phyloP scores from a whole-genome alignment of 192 early-diverging fungal genomes.

The Lunasporangiospora selenospora region DNA sequence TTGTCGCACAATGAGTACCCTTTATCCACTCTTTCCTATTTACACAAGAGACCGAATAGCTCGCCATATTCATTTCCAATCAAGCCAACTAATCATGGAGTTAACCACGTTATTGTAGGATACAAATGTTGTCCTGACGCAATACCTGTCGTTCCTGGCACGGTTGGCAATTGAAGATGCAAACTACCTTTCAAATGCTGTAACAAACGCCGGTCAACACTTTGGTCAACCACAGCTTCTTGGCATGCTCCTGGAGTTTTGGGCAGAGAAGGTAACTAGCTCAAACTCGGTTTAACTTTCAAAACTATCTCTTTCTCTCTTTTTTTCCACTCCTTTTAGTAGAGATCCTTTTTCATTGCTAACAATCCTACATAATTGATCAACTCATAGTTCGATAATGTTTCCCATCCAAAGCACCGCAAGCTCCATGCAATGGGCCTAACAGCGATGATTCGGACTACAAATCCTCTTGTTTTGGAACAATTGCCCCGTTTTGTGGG shows the following conservation, averaged over 20 bases:
- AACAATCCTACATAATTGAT: neutral
- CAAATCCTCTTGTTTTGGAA: slow-evolving; percentile 52
- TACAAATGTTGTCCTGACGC: slow-evolving; percentile 63
- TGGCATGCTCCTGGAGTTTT: slow-evolving; percentile 57
- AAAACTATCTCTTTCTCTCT: neutral
- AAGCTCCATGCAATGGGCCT: slow-evolving; percentile 72
- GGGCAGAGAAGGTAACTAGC: slow-evolving; percentile 77
- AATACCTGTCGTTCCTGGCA: slow-evolving; percentile 67
- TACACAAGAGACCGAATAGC: neutral
- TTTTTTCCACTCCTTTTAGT: neutral
- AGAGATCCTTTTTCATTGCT: neutral
- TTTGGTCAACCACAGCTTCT: slow-evolving; percentile 55
- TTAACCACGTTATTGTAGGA: slow-evolving; percentile 34
- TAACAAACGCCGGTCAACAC: slow-evolving; percentile 53
- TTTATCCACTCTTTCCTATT: neutral
- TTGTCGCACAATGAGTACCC: neutral
- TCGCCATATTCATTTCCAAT: neutral
- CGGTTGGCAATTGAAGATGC: slow-evolving; percentile 67
- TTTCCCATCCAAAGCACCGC: slow-evolving; percentile 70
- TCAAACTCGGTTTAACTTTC: too few species aligned
- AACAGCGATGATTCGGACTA: slow-evolving; percentile 60
- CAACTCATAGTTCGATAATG: slow-evolving; percentile 74
- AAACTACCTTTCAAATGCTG: slow-evolving; percentile 55
- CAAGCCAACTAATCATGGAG: neutral
- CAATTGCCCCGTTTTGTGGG: slow-evolving; percentile 59